phyloP scores from a whole-genome alignment of 306 rosid genomes.

The Phaseolus lunatus region DNA sequence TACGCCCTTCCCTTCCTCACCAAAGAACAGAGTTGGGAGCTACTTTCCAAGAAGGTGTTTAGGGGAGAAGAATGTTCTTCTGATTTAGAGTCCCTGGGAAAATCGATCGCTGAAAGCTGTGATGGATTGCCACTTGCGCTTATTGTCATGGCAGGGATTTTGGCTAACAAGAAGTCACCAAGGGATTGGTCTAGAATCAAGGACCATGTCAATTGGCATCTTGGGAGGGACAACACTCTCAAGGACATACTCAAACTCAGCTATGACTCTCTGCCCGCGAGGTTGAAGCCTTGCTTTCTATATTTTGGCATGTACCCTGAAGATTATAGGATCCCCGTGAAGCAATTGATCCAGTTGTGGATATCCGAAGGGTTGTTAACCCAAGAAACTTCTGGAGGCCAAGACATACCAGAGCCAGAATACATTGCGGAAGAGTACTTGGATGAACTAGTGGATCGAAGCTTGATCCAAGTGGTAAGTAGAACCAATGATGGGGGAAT shows the following conservation, averaged over 20 bases:
- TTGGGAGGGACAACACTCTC: background rate
- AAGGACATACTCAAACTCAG: slow-evolving; percentile 18
- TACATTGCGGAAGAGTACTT: slow-evolving; percentile 23
- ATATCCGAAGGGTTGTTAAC: slow-evolving; percentile 18
- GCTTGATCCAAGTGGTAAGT: background rate
- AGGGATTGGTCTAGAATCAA: background rate
- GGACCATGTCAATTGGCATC: background rate
- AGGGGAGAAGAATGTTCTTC: background rate
- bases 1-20: background rate
- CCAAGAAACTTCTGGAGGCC: background rate
- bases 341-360: slow-evolving; percentile 14
- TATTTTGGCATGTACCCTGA: slow-evolving; percentile 24
- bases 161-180: background rate
- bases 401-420: background rate
- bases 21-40: slow-evolving; percentile 32
- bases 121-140: slow-evolving; percentile 23
- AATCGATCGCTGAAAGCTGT: slow-evolving; percentile 7
- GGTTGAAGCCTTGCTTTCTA: slow-evolving; percentile 18
- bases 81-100: background rate
- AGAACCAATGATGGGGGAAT: slow-evolving; percentile 29
- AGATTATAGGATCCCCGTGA: background rate
- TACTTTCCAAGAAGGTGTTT: slow-evolving; percentile 26
- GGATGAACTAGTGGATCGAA: slow-evolving; percentile 21
- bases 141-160: background rate
- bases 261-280: slow-evolving; percentile 2